Evolutionary conservation across 2,329 filamentous ascomycete genomes (phyloP).

Genomic region (Paraphaeosphaeria sporulosa): DNA sequence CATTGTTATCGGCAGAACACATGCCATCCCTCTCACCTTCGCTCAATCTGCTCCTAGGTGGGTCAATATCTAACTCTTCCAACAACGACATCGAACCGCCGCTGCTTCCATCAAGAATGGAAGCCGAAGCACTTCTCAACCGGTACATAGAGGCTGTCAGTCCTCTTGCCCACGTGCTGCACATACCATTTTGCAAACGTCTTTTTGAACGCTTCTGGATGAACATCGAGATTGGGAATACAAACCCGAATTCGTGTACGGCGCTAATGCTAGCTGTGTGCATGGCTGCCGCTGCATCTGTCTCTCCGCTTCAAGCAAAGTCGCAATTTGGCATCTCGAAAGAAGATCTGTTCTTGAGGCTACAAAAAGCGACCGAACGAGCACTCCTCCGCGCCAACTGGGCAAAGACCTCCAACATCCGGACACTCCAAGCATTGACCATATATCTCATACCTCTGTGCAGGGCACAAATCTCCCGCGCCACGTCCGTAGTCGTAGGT

Average conservation of each 20-base stretch:
- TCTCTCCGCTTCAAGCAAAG: conserved; percentile 49
- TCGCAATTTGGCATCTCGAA: conserved; percentile 49
- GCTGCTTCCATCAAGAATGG: conserved; percentile 44
- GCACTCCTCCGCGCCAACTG: conserved; percentile 47
- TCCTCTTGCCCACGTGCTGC: conserved; percentile 48
- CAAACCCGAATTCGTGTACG: conserved; percentile 47
- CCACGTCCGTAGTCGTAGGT: conserved; percentile 48
- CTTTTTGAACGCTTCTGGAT: conserved; percentile 49
- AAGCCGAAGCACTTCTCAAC: conserved; percentile 45
- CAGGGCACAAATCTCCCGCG: conserved; percentile 48
- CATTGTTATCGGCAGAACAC: conserved; percentile 46
- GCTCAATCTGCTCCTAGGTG: conserved; percentile 43
- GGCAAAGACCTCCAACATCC: conserved; percentile 49
- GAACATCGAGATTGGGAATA: conserved; percentile 45
- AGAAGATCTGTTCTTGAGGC: conserved; percentile 44
- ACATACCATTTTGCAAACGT: conserved; percentile 47
- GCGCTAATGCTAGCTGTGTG: conserved; percentile 47
- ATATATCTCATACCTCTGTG: conserved; percentile 50
- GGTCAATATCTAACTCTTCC: conserved; percentile 37
- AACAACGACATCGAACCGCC: conserved; percentile 40
- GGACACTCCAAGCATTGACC: conserved; percentile 47
- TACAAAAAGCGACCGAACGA: conserved; percentile 48
- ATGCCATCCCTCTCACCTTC: conserved; percentile 48
- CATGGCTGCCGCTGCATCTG: conserved; percentile 47
- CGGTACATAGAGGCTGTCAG: conserved; percentile 47